phyloP scores from a whole-genome alignment of 805 yeast species.

The Pichia cephalocereana region DNA sequence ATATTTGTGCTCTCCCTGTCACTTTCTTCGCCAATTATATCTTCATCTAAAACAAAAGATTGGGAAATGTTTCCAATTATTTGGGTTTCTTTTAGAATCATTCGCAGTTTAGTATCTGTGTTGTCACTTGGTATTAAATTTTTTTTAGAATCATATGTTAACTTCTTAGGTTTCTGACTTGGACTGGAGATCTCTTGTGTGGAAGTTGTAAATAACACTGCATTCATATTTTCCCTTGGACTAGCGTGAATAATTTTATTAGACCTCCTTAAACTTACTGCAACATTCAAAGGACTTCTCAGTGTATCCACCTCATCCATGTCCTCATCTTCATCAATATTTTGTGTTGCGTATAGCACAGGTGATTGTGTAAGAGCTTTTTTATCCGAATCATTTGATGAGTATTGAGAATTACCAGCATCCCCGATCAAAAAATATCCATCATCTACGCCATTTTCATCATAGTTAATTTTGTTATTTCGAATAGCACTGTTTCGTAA shows the following conservation, averaged over 20 bases:
- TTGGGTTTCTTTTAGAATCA: slow-evolving; percentile 1
- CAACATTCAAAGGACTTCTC: background rate
- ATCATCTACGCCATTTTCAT: slow-evolving; percentile 1
- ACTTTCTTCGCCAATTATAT: background rate
- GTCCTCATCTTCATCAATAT: background rate
- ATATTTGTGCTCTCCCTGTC: background rate
- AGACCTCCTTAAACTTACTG: background rate
- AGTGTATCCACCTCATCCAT: background rate
- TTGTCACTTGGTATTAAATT: too few species aligned
- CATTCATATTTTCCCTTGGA: background rate
- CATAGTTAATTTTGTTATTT: background rate
- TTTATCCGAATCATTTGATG: background rate
- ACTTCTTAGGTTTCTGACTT: background rate
- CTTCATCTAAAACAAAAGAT: slow-evolving; percentile 5
- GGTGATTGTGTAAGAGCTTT: background rate
- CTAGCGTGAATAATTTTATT: background rate
- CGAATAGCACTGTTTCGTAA: background rate
- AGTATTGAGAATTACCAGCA: background rate
- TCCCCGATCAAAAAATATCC: background rate
- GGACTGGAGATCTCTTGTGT: background rate
- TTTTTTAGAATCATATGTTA: background rate
- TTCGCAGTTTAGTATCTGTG: too few species aligned
- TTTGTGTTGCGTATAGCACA: background rate
- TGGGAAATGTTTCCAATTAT: slow-evolving; percentile 4
- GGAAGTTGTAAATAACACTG: background rate